Evolutionary conservation across 2,329 filamentous ascomycete genomes (phyloP), one percentile per base, ranked within the genome.

Genomic region (Paraconiothyrium brasiliense): DNA sequence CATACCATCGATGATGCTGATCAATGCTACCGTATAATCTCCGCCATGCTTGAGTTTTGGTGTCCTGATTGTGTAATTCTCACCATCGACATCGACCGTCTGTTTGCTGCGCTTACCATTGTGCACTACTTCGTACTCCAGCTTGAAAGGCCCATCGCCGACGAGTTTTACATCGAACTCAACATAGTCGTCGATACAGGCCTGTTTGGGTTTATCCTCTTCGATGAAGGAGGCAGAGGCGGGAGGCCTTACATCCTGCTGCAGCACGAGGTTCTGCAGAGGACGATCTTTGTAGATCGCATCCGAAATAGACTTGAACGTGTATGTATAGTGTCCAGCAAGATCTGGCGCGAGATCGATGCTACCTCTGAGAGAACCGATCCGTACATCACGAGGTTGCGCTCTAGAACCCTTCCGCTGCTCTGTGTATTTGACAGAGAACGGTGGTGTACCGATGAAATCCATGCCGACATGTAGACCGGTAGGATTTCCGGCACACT

Each of bases 101-200:
- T 90, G 86, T 55, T 91, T 90, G 65, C 87, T 89, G 57, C 94
- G 88, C 79, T 92, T 96, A 58, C 94, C 94, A 58, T 93, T 92
- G 78, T 98, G 92, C 8, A 97, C 87, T 44, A 97, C 83, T 78
- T 98, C 95, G 82, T 97, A 99, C 74, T 98, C 93, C 43, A 99
- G 81, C 24, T 85, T 91, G 84, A 94, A 98, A 0, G 96, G 95
- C 20, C 89, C 85, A 70, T 98, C 93, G 46, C 96, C 95, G 49
- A 88, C 84, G 46, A 98, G 86, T 55, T 85, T 80, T 43, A 97
- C 88, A 59, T 92, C 88, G 32, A 95, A 87, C 35, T 89, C 86
- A 7, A 94, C 88, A 22, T 89, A 85, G 59, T 97, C 90, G 62
- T 95, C 93, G 58, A 98, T 90, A 74, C 95, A 99, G 52, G 91